A percentile compares a stretch with the other conserved stretches of the same genome.
phyloP scores from a whole-genome alignment of 2,329 filamentous ascomycete species.

The Botryotinia narcissicola region DNA sequence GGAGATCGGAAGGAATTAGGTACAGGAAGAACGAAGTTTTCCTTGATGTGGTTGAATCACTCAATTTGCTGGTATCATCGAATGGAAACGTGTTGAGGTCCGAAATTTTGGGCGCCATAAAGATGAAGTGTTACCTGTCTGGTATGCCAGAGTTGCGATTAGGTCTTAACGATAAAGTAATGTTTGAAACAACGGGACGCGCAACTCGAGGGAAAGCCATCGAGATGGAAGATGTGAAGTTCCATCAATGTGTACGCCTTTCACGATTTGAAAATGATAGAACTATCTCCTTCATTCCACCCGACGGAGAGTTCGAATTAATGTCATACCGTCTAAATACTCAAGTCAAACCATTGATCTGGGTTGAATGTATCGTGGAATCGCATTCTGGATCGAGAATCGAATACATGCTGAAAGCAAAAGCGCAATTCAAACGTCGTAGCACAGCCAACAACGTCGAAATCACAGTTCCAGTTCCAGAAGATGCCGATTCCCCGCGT shows the following conservation, averaged over 20 bases:
- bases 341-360: constrained; percentile 96
- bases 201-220: constrained; percentile 94
- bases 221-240: constrained; percentile 99
- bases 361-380: constrained; percentile 97
- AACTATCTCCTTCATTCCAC: constrained; percentile 97
- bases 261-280: constrained; percentile 97
- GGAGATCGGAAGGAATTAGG: constrained; percentile 95
- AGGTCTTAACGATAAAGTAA: constrained; percentile 97
- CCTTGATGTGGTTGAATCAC: constrained; percentile 91
- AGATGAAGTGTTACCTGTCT: constrained; percentile 99
- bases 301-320: constrained; percentile 96
- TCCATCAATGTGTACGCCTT: constrained; percentile 95
- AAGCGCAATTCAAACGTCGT: constrained; percentile 95
- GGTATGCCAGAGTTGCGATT: constrained; percentile 96
- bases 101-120: constrained; percentile 94
- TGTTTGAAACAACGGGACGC: constrained; percentile 97
- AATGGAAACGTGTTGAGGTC: constrained; percentile 94
- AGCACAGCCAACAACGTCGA: constrained; percentile 99
- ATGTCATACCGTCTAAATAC: constrained; percentile 99
- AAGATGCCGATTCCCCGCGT: constrained; percentile 92
- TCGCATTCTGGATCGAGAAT: constrained; percentile 93
- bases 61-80: constrained; percentile 91
- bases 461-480: constrained; percentile 93
- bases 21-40: constrained; percentile 99
- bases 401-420: constrained; percentile 98